Percentiles rank a stretch among this genome's conserved stretches.
Evolutionary conservation across 257 asterid species (phyloP).

Genomic region (Lycium barbarum): DNA sequence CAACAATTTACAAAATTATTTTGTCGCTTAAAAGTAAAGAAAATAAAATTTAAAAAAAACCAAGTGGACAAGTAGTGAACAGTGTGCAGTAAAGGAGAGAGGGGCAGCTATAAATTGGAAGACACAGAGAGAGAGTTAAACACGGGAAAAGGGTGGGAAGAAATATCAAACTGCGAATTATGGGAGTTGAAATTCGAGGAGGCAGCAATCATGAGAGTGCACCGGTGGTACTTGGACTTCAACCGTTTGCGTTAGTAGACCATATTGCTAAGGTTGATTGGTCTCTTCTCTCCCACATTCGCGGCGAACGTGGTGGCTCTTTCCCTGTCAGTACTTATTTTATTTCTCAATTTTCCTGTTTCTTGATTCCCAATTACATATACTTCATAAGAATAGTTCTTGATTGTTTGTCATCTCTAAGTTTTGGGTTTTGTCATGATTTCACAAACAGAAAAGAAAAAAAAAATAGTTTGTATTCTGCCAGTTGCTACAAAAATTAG

Average conservation of each 20-base stretch:
- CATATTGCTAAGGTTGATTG: slow-evolving; percentile 85
- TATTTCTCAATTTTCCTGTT: not conserved
- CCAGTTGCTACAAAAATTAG: not conserved
- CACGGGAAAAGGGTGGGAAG: slow-evolving; percentile 1
- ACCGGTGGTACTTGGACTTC: slow-evolving; percentile 82
- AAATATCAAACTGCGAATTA: slow-evolving; percentile 30
- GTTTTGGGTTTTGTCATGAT: not conserved
- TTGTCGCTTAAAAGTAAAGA: not conserved
- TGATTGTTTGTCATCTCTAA: not conserved
- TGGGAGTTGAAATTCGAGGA: slow-evolving; percentile 74
- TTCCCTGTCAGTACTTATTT: slow-evolving; percentile 62
- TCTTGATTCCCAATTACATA: not conserved
- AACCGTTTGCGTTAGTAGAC: slow-evolving; percentile 91
- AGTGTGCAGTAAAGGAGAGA: slow-evolving; percentile 7
- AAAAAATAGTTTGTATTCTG: too few relatives aligned
- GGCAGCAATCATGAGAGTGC: slow-evolving; percentile 32
- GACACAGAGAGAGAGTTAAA: not conserved
- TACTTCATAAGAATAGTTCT: not conserved
- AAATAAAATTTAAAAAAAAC: not conserved
- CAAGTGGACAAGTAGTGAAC: not conserved
- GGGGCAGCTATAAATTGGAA: slow-evolving; percentile 14
- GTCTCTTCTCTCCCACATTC: slow-evolving; percentile 84
- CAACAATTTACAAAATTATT: too few relatives aligned
- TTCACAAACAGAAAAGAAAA: too few relatives aligned
- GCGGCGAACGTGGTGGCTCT: slow-evolving; percentile 96